Evolutionary conservation across 1,139 yeast species (phyloP).

Genomic region (Wickerhamiella infanticola): DNA sequence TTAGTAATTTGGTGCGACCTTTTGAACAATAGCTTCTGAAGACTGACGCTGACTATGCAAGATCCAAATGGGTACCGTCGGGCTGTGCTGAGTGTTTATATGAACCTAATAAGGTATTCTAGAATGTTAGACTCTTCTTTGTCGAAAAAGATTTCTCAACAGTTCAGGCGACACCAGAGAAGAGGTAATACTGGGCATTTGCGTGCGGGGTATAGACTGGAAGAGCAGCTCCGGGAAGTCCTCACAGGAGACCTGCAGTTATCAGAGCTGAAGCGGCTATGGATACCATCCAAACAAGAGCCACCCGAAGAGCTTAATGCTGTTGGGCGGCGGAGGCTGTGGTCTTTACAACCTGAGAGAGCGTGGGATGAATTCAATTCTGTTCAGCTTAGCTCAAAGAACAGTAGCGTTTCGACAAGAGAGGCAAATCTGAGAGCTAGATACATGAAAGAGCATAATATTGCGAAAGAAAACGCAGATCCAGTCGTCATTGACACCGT

Average conservation of each 20-base stretch:
- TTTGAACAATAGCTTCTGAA: neutral
- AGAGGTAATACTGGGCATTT: conserved; percentile 2
- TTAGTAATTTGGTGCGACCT: neutral
- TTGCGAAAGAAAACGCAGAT: neutral
- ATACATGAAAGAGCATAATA: neutral
- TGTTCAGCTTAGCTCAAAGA: conserved; percentile 7
- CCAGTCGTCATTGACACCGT: conserved; percentile 6
- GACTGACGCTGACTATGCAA: neutral
- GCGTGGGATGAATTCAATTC: conserved; percentile 9
- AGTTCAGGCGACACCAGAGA: conserved; percentile 1
- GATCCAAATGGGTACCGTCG: neutral
- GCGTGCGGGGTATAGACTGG: conserved; percentile 2
- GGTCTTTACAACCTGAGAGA: conserved; percentile 9
- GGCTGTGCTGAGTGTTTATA: conserved; percentile 6
- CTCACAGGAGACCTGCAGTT: too few relatives aligned
- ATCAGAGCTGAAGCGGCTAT: too few relatives aligned
- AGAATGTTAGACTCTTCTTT: neutral
- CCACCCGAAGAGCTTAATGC: conserved; percentile 2
- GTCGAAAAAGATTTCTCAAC: neutral
- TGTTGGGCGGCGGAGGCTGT: conserved; percentile 1
- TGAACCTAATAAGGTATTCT: conserved; percentile 7
- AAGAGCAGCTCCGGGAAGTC: conserved; percentile 1
- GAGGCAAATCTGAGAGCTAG: neutral
- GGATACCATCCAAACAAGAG: conserved; percentile 3
- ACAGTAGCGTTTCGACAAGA: too few relatives aligned